phyloP scores from a whole-genome alignment of 345 rosid species.

The Trapa bicornis region DNA sequence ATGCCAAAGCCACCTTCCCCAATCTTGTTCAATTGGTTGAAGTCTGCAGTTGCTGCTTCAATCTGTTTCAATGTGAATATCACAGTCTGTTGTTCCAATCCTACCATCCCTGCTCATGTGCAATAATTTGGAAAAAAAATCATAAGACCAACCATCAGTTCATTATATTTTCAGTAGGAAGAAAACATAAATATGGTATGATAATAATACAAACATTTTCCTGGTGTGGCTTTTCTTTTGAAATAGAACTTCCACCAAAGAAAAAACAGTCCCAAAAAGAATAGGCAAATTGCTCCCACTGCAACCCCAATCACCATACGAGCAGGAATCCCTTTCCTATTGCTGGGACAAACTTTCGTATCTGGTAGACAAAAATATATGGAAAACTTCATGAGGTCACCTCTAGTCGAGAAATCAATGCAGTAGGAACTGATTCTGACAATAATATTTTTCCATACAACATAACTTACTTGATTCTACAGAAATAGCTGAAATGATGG shows the following conservation, averaged over 20 bases:
- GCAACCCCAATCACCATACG: conserved; percentile 17
- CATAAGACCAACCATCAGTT: background rate
- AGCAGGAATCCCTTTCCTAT: conserved; percentile 8
- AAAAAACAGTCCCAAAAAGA: conserved; percentile 14
- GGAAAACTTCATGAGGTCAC: background rate
- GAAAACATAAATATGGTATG: background rate
- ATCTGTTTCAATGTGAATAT: conserved; percentile 27
- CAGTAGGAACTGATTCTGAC: too few species aligned
- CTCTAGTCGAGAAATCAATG: background rate
- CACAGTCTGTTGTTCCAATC: conserved; percentile 25
- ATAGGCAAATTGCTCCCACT: conserved; percentile 15
- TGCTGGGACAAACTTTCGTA: conserved; percentile 13
- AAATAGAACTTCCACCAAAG: conserved; percentile 25
- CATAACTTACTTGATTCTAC: conserved; percentile 18
- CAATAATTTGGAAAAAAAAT: background rate
- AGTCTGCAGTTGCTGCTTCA: conserved; percentile 30
- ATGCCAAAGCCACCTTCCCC: conserved; percentile 46
- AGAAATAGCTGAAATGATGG: conserved; percentile 37
- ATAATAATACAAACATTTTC: conserved; percentile 13
- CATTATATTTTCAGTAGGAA: background rate
- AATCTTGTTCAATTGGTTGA: conserved; percentile 23
- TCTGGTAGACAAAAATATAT: conserved; percentile 13
- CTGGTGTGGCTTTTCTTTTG: conserved; percentile 8
- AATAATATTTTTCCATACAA: background rate
- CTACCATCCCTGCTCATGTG: conserved; percentile 6